Evolutionary conservation across 345 rosid species (phyloP).

Genomic region (Odontarrhena argentea): DNA sequence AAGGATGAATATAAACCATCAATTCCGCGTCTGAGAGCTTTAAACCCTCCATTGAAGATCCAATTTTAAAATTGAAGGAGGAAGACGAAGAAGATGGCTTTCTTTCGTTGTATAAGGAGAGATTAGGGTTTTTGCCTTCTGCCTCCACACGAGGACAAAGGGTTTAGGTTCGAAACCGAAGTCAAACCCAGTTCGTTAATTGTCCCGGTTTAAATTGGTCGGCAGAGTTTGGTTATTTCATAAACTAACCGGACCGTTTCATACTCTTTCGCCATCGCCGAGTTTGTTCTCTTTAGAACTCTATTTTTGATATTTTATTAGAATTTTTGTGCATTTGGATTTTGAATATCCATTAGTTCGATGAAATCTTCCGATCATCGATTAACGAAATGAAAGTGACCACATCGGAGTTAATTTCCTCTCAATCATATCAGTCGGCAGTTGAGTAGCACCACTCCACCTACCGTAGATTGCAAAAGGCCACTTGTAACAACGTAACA

Average conservation of each 20-base stretch:
- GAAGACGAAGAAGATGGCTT: conserved; percentile 10
- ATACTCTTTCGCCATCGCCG: background rate
- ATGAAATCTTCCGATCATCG: no score
- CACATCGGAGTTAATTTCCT: no score
- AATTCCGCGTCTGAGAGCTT: conserved; percentile 60
- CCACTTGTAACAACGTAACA: no score
- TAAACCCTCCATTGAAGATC: conserved; percentile 68
- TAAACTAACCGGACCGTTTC: background rate
- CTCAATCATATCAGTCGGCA: no score
- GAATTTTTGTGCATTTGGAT: background rate
- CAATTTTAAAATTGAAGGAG: background rate
- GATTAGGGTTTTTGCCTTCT: conserved; percentile 21
- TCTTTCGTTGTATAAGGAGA: background rate
- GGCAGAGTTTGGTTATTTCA: background rate
- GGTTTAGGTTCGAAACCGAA: conserved; percentile 12
- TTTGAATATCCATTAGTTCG: no score
- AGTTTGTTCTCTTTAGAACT: background rate
- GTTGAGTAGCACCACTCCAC: no score
- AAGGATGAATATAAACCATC: conserved; percentile 67
- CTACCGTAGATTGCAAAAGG: no score
- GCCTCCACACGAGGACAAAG: background rate
- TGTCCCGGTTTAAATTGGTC: background rate
- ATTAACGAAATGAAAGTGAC: no score
- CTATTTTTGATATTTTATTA: background rate
- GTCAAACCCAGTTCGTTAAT: background rate